Evolutionary conservation across 2,329 filamentous ascomycete species (phyloP), one percentile per base, ranked within the genome.

Genomic region (Pseudogymnoascus sp.): DNA sequence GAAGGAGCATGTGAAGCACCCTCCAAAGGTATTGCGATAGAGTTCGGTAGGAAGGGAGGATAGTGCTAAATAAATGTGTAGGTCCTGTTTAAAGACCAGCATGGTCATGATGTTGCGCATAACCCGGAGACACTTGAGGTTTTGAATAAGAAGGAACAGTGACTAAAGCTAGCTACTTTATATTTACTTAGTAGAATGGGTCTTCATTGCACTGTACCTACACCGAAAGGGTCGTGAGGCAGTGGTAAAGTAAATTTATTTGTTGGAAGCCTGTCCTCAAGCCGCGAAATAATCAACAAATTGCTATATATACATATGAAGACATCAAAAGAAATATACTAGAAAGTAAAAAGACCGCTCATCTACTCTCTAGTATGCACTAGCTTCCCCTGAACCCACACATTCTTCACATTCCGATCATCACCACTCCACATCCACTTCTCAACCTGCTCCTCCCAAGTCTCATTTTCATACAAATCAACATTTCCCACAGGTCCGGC

Each of bases 381-480:
- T 74, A 96, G 76, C 67, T 86, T 79, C 2, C 95, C 95, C 73
- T 83, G 86, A 1, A 98, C 92, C 93, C 93, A 99, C 4, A 99
- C 95, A 69, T 83, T 86, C 70, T 82, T 83, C 2, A 92, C 93
- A 75, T 98, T 98, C 69, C 95, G 81, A 77, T 98, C 95, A 79
- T 98, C 93, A 0, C 95, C 95, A 68, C 85, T 90, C 77, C 90
- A 99, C 66, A 98, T 80, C 95, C 95, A 99, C 80, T 99, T 99
- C 62, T 91, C 90, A 10, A 98, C 78, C 72, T 81, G 85, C 72
- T 98, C 91, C 39, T 89, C 85, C 91, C 90, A 96, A n/a, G 73
- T 84, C 81, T 98, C 93, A 84, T 88, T 92, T 0, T 92, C 93
- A 79, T 97, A 99, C 0, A 97, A 75, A 75, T 97, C 92, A 0